Evolutionary conservation across 768 basidiomycete genomes (phyloP), one percentile per base, ranked within the genome.

Genomic region (Cytidiella melzeri): DNA sequence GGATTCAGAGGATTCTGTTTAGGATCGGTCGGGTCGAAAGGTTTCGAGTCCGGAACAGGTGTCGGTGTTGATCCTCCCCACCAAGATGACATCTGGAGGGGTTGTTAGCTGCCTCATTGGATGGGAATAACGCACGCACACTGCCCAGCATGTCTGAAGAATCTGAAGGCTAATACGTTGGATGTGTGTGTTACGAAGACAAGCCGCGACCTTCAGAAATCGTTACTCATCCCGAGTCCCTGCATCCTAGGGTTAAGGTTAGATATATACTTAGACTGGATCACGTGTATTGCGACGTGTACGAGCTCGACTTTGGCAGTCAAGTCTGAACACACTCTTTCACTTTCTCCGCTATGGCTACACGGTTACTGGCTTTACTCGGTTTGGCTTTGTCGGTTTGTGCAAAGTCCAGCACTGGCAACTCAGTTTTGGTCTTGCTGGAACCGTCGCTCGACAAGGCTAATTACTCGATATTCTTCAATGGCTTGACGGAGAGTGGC

Each of bases 1-100:
- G 95, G 95, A 64, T 98, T 98, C 49, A 94, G 67, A 7, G 91
- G 92, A 64, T 96, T 96, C 73, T 77, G 69, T 61, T 81, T 83
- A 7, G 87, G 86, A 61, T 88, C 74, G 13, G 85, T 84, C 1
- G 85, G 81, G 67, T 88, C 81, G 53, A 73, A 87, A 3, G 59
- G 58, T 47, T 57, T 57, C 2, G 54, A 44, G 36, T 50, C 53
- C 25, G 56, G 54, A 4, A 48, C 51, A n/a, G 60, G 54, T 19
- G 56, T 36, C 26, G 57, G 55, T 12, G 57, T 15, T 28, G 60
- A 50, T 19, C 51, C 50, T 47, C 54, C 45, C 27, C 59, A 57
- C 59, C 59, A 63, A 6, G 58, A 55, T 40, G 55, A 54, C 26
- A 63, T 51, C 62, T 63, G 51, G 11, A 49, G 20, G 19, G n/a